Percentiles rank a stretch among this genome's conserved stretches.
Evolutionary conservation across 805 yeast genomes (phyloP).

Genomic region (Yamadazyma endophytica): DNA sequence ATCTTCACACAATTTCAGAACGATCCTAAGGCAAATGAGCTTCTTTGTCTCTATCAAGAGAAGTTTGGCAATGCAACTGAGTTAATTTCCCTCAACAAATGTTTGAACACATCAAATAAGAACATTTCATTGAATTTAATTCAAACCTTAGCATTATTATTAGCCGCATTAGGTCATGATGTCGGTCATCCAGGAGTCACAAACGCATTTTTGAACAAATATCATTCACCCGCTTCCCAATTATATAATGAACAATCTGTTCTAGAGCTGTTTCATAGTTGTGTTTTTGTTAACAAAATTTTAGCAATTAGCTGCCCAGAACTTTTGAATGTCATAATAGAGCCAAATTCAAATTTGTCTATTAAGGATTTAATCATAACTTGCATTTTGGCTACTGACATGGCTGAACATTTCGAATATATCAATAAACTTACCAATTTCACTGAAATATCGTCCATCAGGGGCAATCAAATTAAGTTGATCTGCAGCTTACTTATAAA

Average conservation of each 20-base stretch:
- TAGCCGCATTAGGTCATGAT: conserved; percentile 93
- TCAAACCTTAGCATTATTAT: conserved; percentile 57
- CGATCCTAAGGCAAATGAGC: conserved; percentile 28
- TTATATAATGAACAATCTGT: conserved; percentile 64
- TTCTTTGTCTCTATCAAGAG: conserved; percentile 10
- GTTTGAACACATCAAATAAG: conserved; percentile 1
- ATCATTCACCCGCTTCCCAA: conserved; percentile 59
- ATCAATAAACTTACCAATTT: conserved; percentile 46
- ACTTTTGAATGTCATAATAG: conserved; percentile 15
- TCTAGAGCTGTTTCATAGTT: conserved; percentile 77
- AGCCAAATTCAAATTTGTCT: conserved; percentile 10
- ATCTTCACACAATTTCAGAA: conserved; percentile 29
- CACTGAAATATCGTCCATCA: conserved; percentile 10
- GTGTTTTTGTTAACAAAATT: conserved; percentile 49
- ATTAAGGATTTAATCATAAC: conserved; percentile 26
- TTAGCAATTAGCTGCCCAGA: conserved; percentile 35
- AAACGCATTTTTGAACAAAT: conserved; percentile 59
- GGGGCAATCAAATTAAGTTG: conserved; percentile 29
- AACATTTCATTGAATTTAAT: conserved; percentile 26
- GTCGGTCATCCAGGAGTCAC: conserved; percentile 97
- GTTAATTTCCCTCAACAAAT: conserved; percentile 9
- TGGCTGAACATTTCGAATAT: conserved; percentile 82
- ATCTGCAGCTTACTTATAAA: conserved; percentile 72
- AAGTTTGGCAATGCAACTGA: conserved; percentile 14
- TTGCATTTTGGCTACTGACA: conserved; percentile 65